Conservation (phyloP, 345 rosid genomes). For the Turritis glabra region DNA sequence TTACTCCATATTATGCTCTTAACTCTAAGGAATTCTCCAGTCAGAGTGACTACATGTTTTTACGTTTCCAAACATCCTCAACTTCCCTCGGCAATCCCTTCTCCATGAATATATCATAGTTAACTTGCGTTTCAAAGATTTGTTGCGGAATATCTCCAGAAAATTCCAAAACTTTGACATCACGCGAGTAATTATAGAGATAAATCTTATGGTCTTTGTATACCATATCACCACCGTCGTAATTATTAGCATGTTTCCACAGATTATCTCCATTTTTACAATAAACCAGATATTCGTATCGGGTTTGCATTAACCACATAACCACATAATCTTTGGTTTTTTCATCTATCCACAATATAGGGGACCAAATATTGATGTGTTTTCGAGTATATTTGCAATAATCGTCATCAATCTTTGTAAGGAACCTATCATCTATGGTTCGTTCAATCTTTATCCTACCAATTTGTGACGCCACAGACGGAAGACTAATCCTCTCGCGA, state of each 20-base stretch:
- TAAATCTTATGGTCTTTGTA: slow-evolving; percentile 5
- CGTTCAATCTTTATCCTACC: not conserved
- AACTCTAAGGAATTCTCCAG: not conserved
- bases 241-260: not conserved
- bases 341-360: not conserved
- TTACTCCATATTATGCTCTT: not conserved
- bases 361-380: not conserved
- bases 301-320: not conserved
- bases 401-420: not conserved
- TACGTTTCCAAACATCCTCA: too few species aligned
- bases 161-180: not conserved
- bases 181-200: not conserved
- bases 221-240: not conserved
- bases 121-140: not conserved
- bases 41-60: not conserved
- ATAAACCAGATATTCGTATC: not conserved
- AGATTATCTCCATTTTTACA: not conserved
- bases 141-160: not conserved
- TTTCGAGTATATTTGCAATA: not conserved
- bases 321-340: slow-evolving; percentile 20
- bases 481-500: slow-evolving; percentile 3
- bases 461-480: not conserved
- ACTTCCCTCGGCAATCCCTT: not conserved
- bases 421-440: not conserved
- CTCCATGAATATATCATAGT: fast-evolving